These are phyloP conservation scores for Moesziomyces aphidis DNA, from an alignment of 1,284 basidiomycete genomes.

Conservation along the genomic window DNA sequence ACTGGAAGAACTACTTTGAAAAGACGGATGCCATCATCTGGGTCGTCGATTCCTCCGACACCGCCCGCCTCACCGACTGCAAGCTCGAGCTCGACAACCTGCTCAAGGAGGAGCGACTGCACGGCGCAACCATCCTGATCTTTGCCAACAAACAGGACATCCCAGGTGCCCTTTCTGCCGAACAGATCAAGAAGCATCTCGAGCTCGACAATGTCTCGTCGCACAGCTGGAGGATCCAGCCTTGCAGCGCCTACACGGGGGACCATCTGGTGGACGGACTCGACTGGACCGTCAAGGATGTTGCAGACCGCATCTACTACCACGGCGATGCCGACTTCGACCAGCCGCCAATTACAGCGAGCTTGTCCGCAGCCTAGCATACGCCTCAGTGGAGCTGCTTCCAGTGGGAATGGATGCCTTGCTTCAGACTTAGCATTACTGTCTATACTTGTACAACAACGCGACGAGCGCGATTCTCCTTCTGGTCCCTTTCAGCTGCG, in stretches of 20 bases:
- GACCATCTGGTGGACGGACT: slow-evolving; percentile 84
- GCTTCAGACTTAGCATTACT: neutral
- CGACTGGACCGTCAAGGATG: slow-evolving; percentile 93
- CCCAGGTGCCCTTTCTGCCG: slow-evolving; percentile 81
- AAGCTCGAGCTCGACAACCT: slow-evolving; percentile 85
- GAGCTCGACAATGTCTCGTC: slow-evolving; percentile 73
- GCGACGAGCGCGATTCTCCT: slow-evolving; percentile 9
- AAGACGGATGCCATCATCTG: slow-evolving; percentile 97
- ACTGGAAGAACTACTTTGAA: slow-evolving; percentile 99
- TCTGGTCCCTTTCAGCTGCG: slow-evolving; percentile 8
- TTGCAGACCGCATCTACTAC: slow-evolving; percentile 71
- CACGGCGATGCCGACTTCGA: slow-evolving; percentile 31
- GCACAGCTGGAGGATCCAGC: slow-evolving; percentile 89
- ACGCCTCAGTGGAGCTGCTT: neutral
- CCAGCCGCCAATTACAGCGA: neutral
- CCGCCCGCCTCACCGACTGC: slow-evolving; percentile 88
- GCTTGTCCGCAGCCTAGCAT: neutral
- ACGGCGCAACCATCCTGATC: slow-evolving; percentile 92
- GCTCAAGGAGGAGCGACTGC: slow-evolving; percentile 90
- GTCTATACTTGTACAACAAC: slow-evolving; percentile 45
- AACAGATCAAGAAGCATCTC: slow-evolving; percentile 77
- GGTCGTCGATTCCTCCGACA: slow-evolving; percentile 96
- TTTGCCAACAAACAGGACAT: slow-evolving; percentile 99
- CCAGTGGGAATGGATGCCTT: no score
- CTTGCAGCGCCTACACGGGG: slow-evolving; percentile 92